These are phyloP conservation scores for Amphicarpaea edgeworthii DNA, from an alignment of 306 rosid genomes.

Conservation along the genomic window DNA sequence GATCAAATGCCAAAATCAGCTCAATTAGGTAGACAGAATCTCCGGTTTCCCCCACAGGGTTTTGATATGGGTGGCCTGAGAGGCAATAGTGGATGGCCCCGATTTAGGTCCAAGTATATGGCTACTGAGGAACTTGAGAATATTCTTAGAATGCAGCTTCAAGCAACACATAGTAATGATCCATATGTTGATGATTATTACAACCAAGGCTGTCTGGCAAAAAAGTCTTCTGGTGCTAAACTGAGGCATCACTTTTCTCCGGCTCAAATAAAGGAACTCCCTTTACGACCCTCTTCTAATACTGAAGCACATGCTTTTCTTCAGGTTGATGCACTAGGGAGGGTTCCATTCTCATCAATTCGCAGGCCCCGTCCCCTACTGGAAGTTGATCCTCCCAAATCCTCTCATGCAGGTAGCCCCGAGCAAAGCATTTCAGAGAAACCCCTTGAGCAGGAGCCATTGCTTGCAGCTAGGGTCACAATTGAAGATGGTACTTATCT, in stretches of 20 bases:
- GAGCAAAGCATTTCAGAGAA: slow-evolving; percentile 82
- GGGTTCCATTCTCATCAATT: slow-evolving; percentile 98
- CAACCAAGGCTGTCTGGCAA: slow-evolving; percentile 91
- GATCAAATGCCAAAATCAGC: slow-evolving; percentile 76
- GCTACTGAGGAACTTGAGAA: slow-evolving; percentile 84
- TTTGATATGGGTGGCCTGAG: slow-evolving; percentile 64
- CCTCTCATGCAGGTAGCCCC: slow-evolving; percentile 57
- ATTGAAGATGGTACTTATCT: slow-evolving; percentile 95
- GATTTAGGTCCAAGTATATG: slow-evolving; percentile 85
- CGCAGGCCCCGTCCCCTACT: slow-evolving; percentile 99
- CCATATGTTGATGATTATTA: slow-evolving; percentile 98
- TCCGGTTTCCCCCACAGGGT: slow-evolving; percentile 67
- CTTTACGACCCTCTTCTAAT: slow-evolving; percentile 78
- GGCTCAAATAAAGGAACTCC: slow-evolving; percentile 83
- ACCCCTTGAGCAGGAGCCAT: slow-evolving; percentile 97
- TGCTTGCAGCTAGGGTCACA: slow-evolving; percentile 93
- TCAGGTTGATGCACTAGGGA: slow-evolving; percentile 98
- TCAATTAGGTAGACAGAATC: slow-evolving; percentile 68
- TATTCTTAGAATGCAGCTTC: slow-evolving; percentile 94
- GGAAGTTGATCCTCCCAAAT: slow-evolving; percentile 90
- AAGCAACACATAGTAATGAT: slow-evolving; percentile 94
- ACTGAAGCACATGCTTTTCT: slow-evolving; percentile 97
- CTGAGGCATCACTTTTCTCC: slow-evolving; percentile 95
- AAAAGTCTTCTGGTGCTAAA: slow-evolving; percentile 77
- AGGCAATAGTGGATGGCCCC: slow-evolving; percentile 80